Conservation (phyloP, 495 filamentous ascomycete species). For the Lindgomyces ingoldianus region DNA sequence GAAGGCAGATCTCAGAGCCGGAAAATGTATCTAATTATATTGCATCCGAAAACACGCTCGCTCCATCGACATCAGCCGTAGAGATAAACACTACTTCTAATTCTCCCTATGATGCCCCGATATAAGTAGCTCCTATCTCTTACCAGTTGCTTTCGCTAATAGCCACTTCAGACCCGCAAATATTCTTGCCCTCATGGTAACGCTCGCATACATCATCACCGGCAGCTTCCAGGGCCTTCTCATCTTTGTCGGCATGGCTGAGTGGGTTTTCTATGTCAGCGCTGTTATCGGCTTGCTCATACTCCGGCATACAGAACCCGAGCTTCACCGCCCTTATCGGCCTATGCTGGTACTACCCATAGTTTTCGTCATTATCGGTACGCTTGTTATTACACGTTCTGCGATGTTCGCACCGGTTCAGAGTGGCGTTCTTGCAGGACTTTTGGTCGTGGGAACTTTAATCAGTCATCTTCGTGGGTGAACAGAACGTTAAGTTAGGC, state of each 20-base stretch:
- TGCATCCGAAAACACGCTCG: no score
- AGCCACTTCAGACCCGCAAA: constrained; percentile 14
- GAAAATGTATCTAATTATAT: no score
- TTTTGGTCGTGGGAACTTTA: constrained; percentile 11
- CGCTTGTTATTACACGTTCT: constrained; percentile 19
- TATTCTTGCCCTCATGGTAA: constrained; percentile 14
- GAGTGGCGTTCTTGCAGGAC: constrained; percentile 20
- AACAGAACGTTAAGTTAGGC: no score
- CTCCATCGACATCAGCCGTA: neutral
- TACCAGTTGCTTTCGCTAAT: no score
- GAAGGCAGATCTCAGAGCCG: no score
- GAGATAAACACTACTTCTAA: neutral
- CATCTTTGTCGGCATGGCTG: constrained; percentile 32
- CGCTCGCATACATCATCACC: constrained; percentile 25
- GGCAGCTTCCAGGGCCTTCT: constrained; percentile 29
- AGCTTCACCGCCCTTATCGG: constrained; percentile 21
- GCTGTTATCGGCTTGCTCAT: constrained; percentile 31
- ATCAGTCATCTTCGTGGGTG: constrained; percentile 11
- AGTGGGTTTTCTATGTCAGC: constrained; percentile 29
- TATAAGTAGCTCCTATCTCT: no score
- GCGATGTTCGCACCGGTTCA: constrained; percentile 30
- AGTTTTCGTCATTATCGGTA: constrained; percentile 24
- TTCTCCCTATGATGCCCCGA: constrained; percentile 5
- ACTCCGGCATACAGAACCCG: constrained; percentile 26
- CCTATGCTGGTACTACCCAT: constrained; percentile 3